Base-by-base conservation (phyloP, 1,139 yeast species). In the Zygosaccharomyces pseudobailii region DNA sequence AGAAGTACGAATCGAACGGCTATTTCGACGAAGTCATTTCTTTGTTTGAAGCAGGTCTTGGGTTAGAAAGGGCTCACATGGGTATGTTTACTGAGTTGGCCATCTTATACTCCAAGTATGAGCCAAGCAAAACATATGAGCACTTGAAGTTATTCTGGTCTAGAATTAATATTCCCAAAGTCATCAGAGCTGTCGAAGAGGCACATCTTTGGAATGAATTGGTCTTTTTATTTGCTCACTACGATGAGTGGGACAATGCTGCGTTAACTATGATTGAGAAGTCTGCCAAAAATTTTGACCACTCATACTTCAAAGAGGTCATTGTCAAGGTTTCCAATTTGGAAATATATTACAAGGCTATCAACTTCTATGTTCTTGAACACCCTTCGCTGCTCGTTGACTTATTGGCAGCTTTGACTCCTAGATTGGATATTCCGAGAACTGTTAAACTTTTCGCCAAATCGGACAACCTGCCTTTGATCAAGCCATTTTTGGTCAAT, bases 211-310 rank as follows among this genome's bases (percentile, higher is more conserved):
- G 97, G 89, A 95, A 95, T 24, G 98, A 94, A 73, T 76, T 92
- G 62, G 89, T 92, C 50, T 92, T 94, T 81, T 76, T 92, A 67
- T 90, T 92, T 73, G 90, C 97, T 65, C 99, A 92, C 69, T 92
- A 92, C 67, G 98, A 92, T 68, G 98, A 94, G 73, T 94, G 97
- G 96, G 99, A 94, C 71, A 92, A 92, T 68, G 98, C 98, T 53
- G 92, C 97, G 36, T 78, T 92, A 68, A 84, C 97, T n/a, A 88
- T 92, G 92, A 92, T 92, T 75, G 96, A 92, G 68, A 89, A 82
- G 66, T 84, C 96, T 3, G 89, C 94, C 53, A 87, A 86, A 59
- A 92, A 96, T 17, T 90, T 92, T 65, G 98, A 94, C 60, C 98
- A 92, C 68, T 72, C 82, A 35, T 86, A 95, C 42, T 92, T 94